Percentiles rank a stretch among this genome's conserved stretches.
phyloP scores from a whole-genome alignment of 2,329 filamentous ascomycete genomes.

The Metarhizium guizhouense region DNA sequence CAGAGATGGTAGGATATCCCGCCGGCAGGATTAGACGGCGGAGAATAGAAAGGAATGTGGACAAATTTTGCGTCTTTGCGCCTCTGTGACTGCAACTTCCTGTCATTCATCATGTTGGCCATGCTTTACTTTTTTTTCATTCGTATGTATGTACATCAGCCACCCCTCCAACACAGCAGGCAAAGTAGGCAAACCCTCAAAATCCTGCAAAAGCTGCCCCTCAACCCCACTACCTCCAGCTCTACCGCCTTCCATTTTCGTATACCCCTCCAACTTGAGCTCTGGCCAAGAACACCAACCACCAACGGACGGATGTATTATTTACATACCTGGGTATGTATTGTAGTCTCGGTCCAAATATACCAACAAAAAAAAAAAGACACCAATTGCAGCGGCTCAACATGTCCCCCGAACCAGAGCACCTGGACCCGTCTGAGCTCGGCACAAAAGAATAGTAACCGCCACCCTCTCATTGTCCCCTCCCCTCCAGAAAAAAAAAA shows the following conservation, averaged over 20 bases:
- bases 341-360: not conserved
- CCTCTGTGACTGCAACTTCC: no score
- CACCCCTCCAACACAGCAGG: not conserved
- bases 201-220: not conserved
- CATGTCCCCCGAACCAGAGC: conserved; percentile 16
- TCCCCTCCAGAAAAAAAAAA: not conserved
- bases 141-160: no score
- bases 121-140: no score
- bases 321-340: no score
- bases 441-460: conserved; percentile 77
- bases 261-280: not conserved
- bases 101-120: no score
- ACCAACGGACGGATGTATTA: no score
- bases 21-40: not conserved
- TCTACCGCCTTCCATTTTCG: not conserved
- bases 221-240: not conserved
- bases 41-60: not conserved
- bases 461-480: not conserved
- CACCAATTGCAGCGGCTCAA: no score
- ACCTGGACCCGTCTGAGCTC: conserved; percentile 68
- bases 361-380: not conserved
- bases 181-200: not conserved
- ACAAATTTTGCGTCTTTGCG: not conserved
- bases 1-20: conserved; percentile 2
- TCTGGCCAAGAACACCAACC: no score